A percentile compares a stretch with the other conserved stretches of the same genome.
Conservation (phyloP, 2,329 filamentous ascomycete genomes). For the Alternaria alternata region DNA sequence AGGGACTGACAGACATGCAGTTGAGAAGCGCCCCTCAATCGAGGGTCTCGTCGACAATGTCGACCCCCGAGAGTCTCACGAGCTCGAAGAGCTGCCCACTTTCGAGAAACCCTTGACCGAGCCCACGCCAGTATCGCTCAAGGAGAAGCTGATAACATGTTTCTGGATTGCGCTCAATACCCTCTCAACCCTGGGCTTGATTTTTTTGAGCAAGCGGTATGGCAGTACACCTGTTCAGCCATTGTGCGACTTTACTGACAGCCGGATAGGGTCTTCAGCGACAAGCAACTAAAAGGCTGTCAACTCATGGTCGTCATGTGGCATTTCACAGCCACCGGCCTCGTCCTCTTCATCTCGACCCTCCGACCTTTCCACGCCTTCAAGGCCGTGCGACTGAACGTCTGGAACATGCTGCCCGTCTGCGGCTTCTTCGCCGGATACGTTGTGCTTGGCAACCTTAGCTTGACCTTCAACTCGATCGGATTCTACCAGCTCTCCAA, state of each 20-base stretch:
- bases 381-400: constrained; percentile 54
- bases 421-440: constrained; percentile 59
- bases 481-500: constrained; percentile 60
- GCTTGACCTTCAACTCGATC: constrained; percentile 57
- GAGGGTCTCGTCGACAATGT: constrained; percentile 51
- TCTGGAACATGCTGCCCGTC: constrained; percentile 56
- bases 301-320: constrained; percentile 59
- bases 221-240: constrained; percentile 5
- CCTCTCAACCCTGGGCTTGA: constrained; percentile 53
- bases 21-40: constrained; percentile 50
- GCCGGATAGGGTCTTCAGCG: constrained; percentile 53
- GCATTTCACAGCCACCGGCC: constrained; percentile 57
- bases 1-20: constrained; percentile 36
- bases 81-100: constrained; percentile 46
- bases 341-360: constrained; percentile 55
- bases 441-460: constrained; percentile 57
- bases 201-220: constrained; percentile 58
- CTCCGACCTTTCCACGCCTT: constrained; percentile 55
- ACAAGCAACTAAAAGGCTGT: constrained; percentile 54
- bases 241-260: constrained; percentile 28
- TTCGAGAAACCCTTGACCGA: constrained; percentile 41
- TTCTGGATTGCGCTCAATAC: constrained; percentile 56
- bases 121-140: constrained; percentile 39
- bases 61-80: constrained; percentile 45
- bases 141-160: constrained; percentile 50